Evolutionary conservation across 352 stramenopile genomes (phyloP), one percentile per base, ranked within the genome.

Genomic region (Pythium apleroticum): DNA sequence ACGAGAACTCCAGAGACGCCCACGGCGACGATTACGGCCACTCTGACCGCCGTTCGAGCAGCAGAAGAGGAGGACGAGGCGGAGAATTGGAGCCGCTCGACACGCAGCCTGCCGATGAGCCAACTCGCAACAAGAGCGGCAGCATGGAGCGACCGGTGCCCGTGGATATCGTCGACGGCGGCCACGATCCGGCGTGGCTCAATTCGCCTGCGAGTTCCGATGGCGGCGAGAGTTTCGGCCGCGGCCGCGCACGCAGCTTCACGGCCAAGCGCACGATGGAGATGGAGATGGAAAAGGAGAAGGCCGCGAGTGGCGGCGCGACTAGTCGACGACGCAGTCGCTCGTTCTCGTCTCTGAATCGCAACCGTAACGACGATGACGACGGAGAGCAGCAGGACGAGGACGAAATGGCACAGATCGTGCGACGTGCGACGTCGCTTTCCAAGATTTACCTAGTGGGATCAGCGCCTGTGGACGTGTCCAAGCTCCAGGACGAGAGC

Each of bases 401-500:
- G 2, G 66, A 75, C 39, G 75, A 87, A 28, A 73, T 69, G 10
- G 78, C 78, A n/a, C 60, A 78, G 46, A 75, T 89, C 24, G 81
- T 84, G 12, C 85, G 89, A 45, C 73, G 86, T 15, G 86, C 86
- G 0, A 78, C 86, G 1, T 91, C 81, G 39, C 66, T 93, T 7
- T 93, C 84, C 37, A 93, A 93, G 69, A 91, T 95, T 37, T 95
- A 95, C 63, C 50, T 95, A 46, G 86, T 87, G 4, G 86, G 86
- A 0, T 95, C 86, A 4, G 81, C 81, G 11, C 86, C 86, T 4
- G 86, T 95, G 17, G 86, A 95, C 48, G 80, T 93, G 22, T 90
- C 80, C 3, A 89, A 90, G 49, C 60, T 93, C 20, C 84, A 91
- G 61, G 79, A 92, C 59, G 73, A 87, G 35, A 90, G 81, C 60